Evolutionary conservation across 2,329 filamentous ascomycete genomes (phyloP), one percentile per base, ranked within the genome.

Genomic region (Diaporthe helianthi): DNA sequence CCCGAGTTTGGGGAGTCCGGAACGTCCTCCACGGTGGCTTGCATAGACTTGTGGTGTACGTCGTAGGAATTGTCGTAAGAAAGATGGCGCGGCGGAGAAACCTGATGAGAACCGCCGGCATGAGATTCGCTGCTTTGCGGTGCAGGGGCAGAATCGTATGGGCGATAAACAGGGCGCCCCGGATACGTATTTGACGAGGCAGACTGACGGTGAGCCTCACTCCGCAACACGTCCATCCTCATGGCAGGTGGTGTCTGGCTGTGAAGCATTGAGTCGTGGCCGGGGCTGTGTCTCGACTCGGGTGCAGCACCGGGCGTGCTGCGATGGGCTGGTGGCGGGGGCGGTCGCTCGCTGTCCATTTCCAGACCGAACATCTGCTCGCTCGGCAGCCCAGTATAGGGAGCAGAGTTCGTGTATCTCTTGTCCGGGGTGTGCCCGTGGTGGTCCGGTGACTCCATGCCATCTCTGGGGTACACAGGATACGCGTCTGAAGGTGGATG

Each of bases 21-120:
- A 7, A 85, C 87, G 72, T 91, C 89, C 75, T 91, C 89, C 7
- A 89, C 88, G 8, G 85, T 90, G 3, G 86, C 87, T 73, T 89
- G 88, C 86, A 88, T 85, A 0, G 84, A 83, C 69, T 83, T 82
- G 74, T 81, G 79, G 49, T 83, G 83, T 46, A 78, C 74, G 65
- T 84, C 85, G 73, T 82, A 84, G 22, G 76, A 76, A 33, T 78
- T 75, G 71, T 89, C 86, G 68, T 86, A 86, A 0, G 86, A 85
- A 66, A 84, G 80, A 65, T 87, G 84, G 49, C 83, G 81, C 2
- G 82, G 79, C 1, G 79, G 77, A 1, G 80, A 74, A 1, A 79
- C 75, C 65, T 81, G 77, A 38, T 77, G 73, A 10, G 64, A 60
- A 1, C 78, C 75, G 38, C 84, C 82, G 2, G 71, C 51, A 69